Percentiles rank a stretch among this genome's conserved stretches.
Evolutionary conservation across 768 basidiomycete genomes (phyloP).

Genomic region (Termitomyces sp.): DNA sequence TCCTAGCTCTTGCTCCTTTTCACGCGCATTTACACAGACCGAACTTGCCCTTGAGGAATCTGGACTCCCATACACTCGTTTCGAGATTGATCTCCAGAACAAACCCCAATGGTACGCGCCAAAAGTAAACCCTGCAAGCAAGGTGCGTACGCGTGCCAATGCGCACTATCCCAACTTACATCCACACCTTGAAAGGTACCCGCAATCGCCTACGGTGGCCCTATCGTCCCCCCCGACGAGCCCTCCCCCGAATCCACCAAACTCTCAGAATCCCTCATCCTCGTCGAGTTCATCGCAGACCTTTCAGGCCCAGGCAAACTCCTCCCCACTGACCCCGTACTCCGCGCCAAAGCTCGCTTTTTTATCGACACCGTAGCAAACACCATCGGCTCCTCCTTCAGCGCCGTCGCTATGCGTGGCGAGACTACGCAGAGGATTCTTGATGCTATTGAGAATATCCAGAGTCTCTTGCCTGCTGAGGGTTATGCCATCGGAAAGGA

Average conservation of each 20-base stretch:
- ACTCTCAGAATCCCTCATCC: slow-evolving; percentile 62
- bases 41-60: slow-evolving; percentile 65
- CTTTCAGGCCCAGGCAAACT: slow-evolving; percentile 44
- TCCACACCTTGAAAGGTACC: slow-evolving; percentile 36
- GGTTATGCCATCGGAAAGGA: slow-evolving; percentile 45
- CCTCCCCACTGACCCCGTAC: slow-evolving; percentile 54
- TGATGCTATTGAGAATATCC: slow-evolving; percentile 43
- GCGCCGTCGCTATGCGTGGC: slow-evolving; percentile 35
- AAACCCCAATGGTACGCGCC: slow-evolving; percentile 71
- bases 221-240: slow-evolving; percentile 47
- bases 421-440: slow-evolving; percentile 41
- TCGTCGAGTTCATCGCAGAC: slow-evolving; percentile 68
- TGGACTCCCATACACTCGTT: slow-evolving; percentile 44
- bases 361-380: slow-evolving; percentile 56
- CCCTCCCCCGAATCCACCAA: slow-evolving; percentile 63
- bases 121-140: slow-evolving; percentile 64
- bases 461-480: slow-evolving; percentile 45
- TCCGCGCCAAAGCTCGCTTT: slow-evolving; percentile 58
- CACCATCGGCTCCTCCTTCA: slow-evolving; percentile 41
- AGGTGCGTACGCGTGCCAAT: slow-evolving; percentile 37
- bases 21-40: slow-evolving; percentile 31
- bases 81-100: slow-evolving; percentile 58
- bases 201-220: slow-evolving; percentile 61
- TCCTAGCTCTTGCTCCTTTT: not conserved
- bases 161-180: not conserved